Conservation (phyloP, 805 yeast species). For the Sugiyamaella qingdaonensis region DNA sequence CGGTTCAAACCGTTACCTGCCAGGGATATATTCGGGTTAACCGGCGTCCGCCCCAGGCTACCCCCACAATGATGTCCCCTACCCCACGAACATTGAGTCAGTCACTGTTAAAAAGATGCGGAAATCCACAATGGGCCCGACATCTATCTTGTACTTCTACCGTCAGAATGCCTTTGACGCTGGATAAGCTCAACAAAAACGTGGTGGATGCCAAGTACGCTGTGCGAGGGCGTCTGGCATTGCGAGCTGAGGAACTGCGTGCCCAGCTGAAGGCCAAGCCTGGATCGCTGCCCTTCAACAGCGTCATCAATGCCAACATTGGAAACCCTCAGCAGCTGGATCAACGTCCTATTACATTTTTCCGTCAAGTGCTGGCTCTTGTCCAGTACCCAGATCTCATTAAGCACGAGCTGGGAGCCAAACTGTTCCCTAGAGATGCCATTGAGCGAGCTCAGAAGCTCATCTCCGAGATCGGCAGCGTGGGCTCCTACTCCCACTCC, state of each 20-base stretch:
- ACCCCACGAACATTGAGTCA: constrained; percentile 3
- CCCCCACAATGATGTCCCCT: neutral
- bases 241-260: constrained; percentile 81
- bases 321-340: constrained; percentile 98
- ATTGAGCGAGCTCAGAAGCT: constrained; percentile 62
- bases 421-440: constrained; percentile 59
- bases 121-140: neutral
- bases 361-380: constrained; percentile 82
- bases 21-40: neutral
- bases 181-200: constrained; percentile 60
- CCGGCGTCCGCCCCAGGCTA: neutral
- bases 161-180: constrained; percentile 32
- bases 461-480: constrained; percentile 64
- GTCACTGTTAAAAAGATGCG: neutral
- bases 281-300: constrained; percentile 65
- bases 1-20: too few relatives aligned
- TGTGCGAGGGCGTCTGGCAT: constrained; percentile 92
- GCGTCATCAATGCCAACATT: constrained; percentile 84
- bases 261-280: constrained; percentile 51
- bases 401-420: constrained; percentile 30
- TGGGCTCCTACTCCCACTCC: constrained; percentile 93
- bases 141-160: neutral
- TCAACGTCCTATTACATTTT: constrained; percentile 92
- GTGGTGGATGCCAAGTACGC: constrained; percentile 91
- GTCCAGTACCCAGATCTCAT: constrained; percentile 80